Evolutionary conservation across 108 stramenopile species (phyloP).

Genomic region (Cyclotella baltica): DNA sequence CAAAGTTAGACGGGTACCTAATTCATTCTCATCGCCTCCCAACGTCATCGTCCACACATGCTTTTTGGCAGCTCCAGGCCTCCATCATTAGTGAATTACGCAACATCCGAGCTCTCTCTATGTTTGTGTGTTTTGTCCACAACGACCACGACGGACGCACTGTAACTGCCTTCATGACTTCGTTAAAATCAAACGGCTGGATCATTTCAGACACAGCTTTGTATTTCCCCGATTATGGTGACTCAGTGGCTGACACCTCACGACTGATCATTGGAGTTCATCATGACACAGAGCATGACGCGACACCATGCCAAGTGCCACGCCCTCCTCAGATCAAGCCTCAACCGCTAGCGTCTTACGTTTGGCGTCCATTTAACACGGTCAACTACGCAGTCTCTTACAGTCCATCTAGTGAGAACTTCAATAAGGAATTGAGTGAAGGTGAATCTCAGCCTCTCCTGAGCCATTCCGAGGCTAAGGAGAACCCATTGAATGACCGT

Average conservation of each 20-base stretch:
- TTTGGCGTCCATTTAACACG: slow-evolving; percentile 7
- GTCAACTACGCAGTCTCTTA: not conserved
- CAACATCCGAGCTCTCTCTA: not conserved
- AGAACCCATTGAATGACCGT: not conserved
- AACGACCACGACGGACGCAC: not conserved
- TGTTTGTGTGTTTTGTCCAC: not conserved
- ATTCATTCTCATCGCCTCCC: slow-evolving; percentile 11
- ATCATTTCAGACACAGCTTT: not conserved
- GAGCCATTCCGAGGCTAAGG: not conserved
- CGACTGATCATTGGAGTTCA: not conserved
- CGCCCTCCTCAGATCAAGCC: not conserved
- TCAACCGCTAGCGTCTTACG: not conserved
- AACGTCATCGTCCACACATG: not conserved
- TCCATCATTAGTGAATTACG: not conserved
- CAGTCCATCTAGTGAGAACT: not conserved
- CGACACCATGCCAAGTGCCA: not conserved
- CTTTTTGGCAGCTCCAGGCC: slow-evolving; percentile 1
- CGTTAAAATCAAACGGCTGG: slow-evolving; percentile 4
- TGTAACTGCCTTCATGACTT: not conserved
- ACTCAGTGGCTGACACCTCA: not conserved
- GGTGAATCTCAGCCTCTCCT: too few relatives aligned
- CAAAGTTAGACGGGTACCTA: slow-evolving; percentile 9
- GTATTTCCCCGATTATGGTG: slow-evolving; percentile 10
- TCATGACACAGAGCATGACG: not conserved
- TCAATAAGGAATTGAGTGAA: not conserved